A percentile compares a stretch with the other conserved stretches of the same genome.
phyloP scores from a whole-genome alignment of 2,329 filamentous ascomycete species.

The Colletotrichum costaricense region DNA sequence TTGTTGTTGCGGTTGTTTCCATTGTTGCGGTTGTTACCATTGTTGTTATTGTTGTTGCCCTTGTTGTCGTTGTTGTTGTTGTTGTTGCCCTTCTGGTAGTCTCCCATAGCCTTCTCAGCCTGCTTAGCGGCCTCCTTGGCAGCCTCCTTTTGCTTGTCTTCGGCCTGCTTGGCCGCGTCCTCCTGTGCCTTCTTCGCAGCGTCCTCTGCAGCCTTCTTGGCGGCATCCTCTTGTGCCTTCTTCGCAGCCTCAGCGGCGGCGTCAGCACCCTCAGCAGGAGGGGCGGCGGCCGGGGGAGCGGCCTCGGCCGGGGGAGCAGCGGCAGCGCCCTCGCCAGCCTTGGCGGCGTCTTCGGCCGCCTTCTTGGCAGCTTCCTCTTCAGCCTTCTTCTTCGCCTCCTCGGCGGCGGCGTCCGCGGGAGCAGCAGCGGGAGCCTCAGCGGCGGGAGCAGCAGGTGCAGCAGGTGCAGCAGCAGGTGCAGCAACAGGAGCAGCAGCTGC shows the following conservation, averaged over 20 bases:
- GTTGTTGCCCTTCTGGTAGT: constrained; percentile 19
- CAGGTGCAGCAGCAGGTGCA: not conserved
- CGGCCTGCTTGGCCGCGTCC: not conserved
- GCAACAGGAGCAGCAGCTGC: not conserved
- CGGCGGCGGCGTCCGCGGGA: constrained; percentile 20
- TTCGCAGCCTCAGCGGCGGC: constrained; percentile 9
- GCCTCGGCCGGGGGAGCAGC: not conserved
- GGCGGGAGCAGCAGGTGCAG: not conserved
- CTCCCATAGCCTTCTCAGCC: constrained; percentile 20
- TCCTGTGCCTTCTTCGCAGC: constrained; percentile 5
- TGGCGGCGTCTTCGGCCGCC: not conserved
- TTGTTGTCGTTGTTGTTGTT: constrained; percentile 40
- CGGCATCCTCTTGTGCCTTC: not conserved
- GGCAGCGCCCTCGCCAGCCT: not conserved
- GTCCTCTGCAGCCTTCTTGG: constrained; percentile 2
- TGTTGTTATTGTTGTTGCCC: constrained; percentile 33
- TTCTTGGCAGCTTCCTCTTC: constrained; percentile 27
- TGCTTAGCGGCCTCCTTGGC: constrained; percentile 29
- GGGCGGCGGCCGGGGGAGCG: not conserved
- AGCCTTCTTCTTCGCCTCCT: constrained; percentile 32
- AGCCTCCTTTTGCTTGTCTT: not conserved
- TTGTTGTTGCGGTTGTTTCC: constrained; percentile 41
- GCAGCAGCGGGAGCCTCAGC: not conserved
- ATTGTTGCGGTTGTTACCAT: constrained; percentile 36
- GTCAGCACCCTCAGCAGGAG: constrained; percentile 8